Evolutionary conservation across 2,329 filamentous ascomycete genomes (phyloP).

Genomic region (Byssoonygena ceratinophila): DNA sequence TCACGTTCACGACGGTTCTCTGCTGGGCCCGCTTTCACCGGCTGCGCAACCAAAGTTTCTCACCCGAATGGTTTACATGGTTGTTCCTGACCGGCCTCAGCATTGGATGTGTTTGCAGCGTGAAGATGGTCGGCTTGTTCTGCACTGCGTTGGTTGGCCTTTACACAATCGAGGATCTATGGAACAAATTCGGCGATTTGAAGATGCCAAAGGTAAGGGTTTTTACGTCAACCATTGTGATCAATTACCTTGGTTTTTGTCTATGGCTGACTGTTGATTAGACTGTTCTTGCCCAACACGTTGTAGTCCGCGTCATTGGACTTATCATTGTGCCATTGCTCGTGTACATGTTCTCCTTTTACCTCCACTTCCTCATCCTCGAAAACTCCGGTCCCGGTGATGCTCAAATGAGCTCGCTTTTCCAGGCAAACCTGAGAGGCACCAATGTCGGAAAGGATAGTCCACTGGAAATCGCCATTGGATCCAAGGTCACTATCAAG

Average conservation of each 20-base stretch:
- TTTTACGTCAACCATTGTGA: not conserved
- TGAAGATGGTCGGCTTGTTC: constrained; percentile 96
- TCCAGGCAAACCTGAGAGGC: constrained; percentile 90
- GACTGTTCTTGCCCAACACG: constrained; percentile 58
- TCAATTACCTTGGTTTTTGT: not conserved
- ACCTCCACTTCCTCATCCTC: constrained; percentile 83
- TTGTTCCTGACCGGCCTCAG: constrained; percentile 85
- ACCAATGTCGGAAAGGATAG: constrained; percentile 92
- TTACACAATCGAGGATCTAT: constrained; percentile 92
- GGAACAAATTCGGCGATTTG: constrained; percentile 92
- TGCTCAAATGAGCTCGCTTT: constrained; percentile 99
- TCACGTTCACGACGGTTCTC: constrained; percentile 93
- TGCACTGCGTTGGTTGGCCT: constrained; percentile 88
- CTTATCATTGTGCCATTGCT: constrained; percentile 80
- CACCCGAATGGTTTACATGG: constrained; percentile 88
- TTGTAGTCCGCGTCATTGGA: constrained; percentile 69
- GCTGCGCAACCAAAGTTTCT: constrained; percentile 74
- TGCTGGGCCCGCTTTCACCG: constrained; percentile 97
- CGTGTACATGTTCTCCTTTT: constrained; percentile 94
- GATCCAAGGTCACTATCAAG: constrained; percentile 85
- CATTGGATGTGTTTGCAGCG: constrained; percentile 95
- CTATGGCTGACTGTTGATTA: not conserved
- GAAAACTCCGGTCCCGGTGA: constrained; percentile 91
- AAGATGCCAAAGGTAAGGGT: constrained; percentile 68
- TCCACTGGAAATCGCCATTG: constrained; percentile 79